Base-by-base conservation (phyloP, 768 basidiomycete genomes). In the Infundibulicybe gibba region DNA sequence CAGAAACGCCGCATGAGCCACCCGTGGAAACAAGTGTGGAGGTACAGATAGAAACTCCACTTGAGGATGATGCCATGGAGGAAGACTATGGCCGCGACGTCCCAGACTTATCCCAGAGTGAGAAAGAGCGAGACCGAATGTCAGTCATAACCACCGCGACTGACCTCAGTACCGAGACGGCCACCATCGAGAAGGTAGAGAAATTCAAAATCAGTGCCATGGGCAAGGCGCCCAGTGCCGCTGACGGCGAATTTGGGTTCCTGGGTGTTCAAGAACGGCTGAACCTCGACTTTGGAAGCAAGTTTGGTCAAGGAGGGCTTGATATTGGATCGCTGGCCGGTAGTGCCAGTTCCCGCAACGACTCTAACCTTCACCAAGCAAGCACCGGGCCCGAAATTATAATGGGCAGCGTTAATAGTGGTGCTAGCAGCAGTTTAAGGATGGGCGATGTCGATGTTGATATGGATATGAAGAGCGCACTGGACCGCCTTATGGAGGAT, bases 401-500 rank as follows among this genome's bases (percentile, higher is more conserved):
- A 41, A 49, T 51, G 8, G 51, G 53, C 35, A 65, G 64, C 47
- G 44, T 64, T 16, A 59, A 59, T 30, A 63, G 57, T 43, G 54
- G 57, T 38, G 49, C 48, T 33, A 64, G 61, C 44, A 60, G 54
- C 58, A 67, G 53, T 54, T 71, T 66, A 56, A 75, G 71, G 12
- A 60, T 76, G 58, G 72, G 73, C 6, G 71, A 75, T 39, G 71
- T 80, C 20, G 76, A 81, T 53, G 80, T 83, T 20, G 75, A 79
- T 51, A 76, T 79, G 69, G 85, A 86, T 40, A 85, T 86, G 77
- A 79, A 80, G 49, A 84, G 81, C 50, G 86, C 85, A 5, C 70
- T 88, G 25, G 85, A 88, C 57, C 68, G 83, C 38, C 68, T 88
- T 25, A 84, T 88, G 79, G 82, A 85, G 51, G 81, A 85, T 46